Evolutionary conservation across 495 filamentous ascomycete genomes (phyloP).

Genomic region (Lepidopterella palustris): DNA sequence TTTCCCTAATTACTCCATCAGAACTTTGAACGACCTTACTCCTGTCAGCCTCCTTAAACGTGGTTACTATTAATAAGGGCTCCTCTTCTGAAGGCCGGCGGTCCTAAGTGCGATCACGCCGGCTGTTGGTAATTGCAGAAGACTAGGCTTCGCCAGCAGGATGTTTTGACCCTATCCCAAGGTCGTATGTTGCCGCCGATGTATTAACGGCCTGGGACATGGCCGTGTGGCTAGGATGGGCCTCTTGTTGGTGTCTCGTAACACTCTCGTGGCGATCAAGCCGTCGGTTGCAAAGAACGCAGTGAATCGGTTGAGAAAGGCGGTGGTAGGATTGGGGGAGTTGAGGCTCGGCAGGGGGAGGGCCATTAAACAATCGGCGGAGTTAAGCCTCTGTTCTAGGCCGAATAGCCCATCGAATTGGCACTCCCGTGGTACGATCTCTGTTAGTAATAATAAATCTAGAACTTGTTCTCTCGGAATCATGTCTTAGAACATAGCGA

Average conservation of each 20-base stretch:
- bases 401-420: background rate
- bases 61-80: background rate
- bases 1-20: background rate
- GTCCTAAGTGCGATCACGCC: background rate
- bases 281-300: background rate
- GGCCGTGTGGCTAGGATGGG: background rate
- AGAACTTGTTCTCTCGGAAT: background rate
- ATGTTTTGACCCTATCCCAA: background rate
- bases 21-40: background rate
- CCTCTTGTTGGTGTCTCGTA: background rate
- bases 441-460: background rate
- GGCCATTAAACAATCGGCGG: background rate
- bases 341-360: background rate
- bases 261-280: background rate
- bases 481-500: background rate
- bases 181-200: no score
- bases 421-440: background rate
- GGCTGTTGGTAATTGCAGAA: background rate
- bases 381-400: background rate
- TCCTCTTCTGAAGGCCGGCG: background rate
- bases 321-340: background rate
- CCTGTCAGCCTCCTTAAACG: background rate
- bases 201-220: no score
- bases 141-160: background rate
- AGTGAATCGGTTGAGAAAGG: background rate